Conservation (phyloP, 768 basidiomycete genomes). For the Amanita inopinata region DNA sequence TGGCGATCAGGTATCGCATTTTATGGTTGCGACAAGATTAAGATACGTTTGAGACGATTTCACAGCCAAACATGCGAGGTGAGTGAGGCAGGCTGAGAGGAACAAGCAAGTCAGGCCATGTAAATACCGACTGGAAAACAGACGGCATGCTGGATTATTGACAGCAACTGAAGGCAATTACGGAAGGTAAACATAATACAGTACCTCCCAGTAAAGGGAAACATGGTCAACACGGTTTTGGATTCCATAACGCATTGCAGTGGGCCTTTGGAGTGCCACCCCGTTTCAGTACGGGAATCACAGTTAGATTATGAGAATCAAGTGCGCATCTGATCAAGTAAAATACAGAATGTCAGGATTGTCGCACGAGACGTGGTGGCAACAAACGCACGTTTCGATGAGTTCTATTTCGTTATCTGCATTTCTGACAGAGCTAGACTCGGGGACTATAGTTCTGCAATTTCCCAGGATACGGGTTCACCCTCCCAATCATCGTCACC, state of each 20-base stretch:
- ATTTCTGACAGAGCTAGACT: neutral
- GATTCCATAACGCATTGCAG: too few species aligned
- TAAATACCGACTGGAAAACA: too few species aligned
- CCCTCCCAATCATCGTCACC: constrained; percentile 70
- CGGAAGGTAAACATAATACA: too few species aligned
- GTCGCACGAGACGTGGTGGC: neutral
- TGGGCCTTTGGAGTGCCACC: too few species aligned
- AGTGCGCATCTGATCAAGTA: neutral
- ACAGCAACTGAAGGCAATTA: too few species aligned
- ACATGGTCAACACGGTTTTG: too few species aligned
- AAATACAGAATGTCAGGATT: neutral
- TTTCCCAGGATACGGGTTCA: constrained; percentile 76
- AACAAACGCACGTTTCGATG: neutral
- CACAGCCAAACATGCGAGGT: neutral
- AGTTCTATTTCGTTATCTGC: too few species aligned
- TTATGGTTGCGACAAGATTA: neutral
- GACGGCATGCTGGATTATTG: too few species aligned
- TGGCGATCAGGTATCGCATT: constrained; percentile 2
- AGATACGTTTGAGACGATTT: neutral
- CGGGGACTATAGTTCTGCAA: constrained; percentile 50
- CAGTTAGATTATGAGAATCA: too few species aligned
- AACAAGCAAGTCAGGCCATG: neutral
- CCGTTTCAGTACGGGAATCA: too few species aligned
- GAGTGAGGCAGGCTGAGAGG: constrained; percentile 1
- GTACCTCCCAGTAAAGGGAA: too few species aligned